phyloP scores from a whole-genome alignment of 2,329 filamentous ascomycete species.

The Alternaria gansuensis region DNA sequence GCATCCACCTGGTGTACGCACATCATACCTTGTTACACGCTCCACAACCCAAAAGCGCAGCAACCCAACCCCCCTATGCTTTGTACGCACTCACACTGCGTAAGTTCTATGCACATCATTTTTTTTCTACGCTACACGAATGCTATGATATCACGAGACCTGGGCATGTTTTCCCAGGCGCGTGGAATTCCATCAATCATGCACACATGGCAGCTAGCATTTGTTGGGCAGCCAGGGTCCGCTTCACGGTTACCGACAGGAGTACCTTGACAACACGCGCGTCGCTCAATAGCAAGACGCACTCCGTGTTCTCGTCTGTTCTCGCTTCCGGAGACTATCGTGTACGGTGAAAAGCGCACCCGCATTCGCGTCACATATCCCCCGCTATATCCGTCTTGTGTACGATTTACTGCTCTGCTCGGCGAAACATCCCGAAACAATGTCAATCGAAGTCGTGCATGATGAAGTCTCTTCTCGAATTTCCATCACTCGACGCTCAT shows the following conservation, averaged over 20 bases:
- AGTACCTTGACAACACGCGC: constrained; percentile 4
- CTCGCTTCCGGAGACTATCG: not conserved
- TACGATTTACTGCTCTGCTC: not conserved
- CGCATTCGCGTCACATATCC: not conserved
- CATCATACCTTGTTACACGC: constrained; percentile 11
- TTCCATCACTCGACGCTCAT: not conserved
- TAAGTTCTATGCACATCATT: constrained; percentile 2
- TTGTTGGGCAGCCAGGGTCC: constrained; percentile 18
- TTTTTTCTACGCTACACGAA: not conserved
- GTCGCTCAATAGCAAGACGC: constrained; percentile 4
- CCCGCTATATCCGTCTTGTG: not conserved
- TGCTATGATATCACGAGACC: not conserved
- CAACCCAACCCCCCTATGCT: not conserved
- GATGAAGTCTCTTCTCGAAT: constrained; percentile 3
- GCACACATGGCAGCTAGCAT: constrained; percentile 14
- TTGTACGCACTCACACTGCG: not conserved
- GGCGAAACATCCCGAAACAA: not conserved
- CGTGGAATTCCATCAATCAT: constrained; percentile 7
- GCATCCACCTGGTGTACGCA: constrained; percentile 4
- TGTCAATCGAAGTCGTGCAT: constrained; percentile 4
- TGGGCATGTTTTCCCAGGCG: not conserved
- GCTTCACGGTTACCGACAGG: constrained; percentile 6
- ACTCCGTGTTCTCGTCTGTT: constrained; percentile 4
- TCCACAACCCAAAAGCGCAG: constrained; percentile 1
- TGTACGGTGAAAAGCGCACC: not conserved